Conservation (phyloP, 345 rosid species). For the Populus nigra region DNA sequence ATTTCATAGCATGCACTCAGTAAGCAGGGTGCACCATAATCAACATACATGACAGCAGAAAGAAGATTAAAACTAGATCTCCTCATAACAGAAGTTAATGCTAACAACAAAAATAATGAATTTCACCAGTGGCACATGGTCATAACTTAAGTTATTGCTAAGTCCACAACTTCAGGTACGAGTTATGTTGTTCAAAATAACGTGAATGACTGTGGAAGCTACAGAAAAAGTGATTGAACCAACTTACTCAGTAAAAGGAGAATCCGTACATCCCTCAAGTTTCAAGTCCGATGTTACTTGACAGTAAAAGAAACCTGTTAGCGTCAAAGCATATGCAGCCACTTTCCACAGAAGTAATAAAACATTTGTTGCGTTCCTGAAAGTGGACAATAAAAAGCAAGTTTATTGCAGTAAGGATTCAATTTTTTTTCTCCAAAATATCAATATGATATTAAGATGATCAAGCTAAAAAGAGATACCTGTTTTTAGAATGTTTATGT, state of each 20-base stretch:
- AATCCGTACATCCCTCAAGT: slow-evolving; percentile 44
- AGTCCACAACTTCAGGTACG: neutral
- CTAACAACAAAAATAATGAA: neutral
- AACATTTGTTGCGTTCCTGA: slow-evolving; percentile 76
- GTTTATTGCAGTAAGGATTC: slow-evolving; percentile 5
- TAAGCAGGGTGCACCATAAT: neutral
- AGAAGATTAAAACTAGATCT: neutral
- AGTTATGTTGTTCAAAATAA: neutral
- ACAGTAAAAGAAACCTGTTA: slow-evolving; percentile 88
- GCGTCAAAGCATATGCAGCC: slow-evolving; percentile 65
- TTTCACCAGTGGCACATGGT: neutral
- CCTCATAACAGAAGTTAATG: neutral
- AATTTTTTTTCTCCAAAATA: neutral
- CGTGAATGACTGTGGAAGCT: neutral
- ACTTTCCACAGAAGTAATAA: slow-evolving; percentile 79
- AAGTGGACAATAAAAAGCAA: slow-evolving; percentile 20
- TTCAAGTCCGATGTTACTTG: slow-evolving; percentile 65
- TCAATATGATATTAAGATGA: neutral
- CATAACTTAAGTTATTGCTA: neutral
- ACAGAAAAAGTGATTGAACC: slow-evolving; percentile 2
- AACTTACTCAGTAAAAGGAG: slow-evolving; percentile 66
- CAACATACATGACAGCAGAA: neutral
- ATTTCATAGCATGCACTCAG: neutral
- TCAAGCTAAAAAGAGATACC: slow-evolving; percentile 42
- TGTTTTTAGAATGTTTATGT: slow-evolving; percentile 71